These are phyloP conservation scores for Niveomyces coronatus DNA, from an alignment of 2,329 filamentous ascomycete genomes.

Conservation along the genomic window DNA sequence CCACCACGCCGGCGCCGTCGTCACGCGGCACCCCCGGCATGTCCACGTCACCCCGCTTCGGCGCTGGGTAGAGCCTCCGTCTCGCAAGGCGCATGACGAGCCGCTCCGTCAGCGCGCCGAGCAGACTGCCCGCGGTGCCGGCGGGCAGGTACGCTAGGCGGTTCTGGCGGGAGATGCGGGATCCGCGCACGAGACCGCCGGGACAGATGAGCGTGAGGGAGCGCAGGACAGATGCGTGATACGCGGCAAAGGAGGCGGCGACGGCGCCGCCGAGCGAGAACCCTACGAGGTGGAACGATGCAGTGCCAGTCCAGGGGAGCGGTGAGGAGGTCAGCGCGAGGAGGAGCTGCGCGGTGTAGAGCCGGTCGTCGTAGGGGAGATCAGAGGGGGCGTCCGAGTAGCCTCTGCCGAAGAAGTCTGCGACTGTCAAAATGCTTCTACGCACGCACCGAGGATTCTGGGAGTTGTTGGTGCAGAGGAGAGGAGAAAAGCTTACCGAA, in stretches of 20 bases:
- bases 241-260: slow-evolving; percentile 56
- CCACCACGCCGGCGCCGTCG: slow-evolving; percentile 25
- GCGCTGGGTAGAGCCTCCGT: slow-evolving; percentile 35
- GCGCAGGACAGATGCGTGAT: slow-evolving; percentile 54
- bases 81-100: slow-evolving; percentile 44
- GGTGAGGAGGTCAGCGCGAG: slow-evolving; percentile 54
- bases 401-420: slow-evolving; percentile 66
- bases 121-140: no score
- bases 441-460: no score
- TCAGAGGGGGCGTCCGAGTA: slow-evolving; percentile 59
- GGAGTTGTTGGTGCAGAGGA: neutral
- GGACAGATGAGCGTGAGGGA: slow-evolving; percentile 58
- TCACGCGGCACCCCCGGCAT: slow-evolving; percentile 31
- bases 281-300: slow-evolving; percentile 60
- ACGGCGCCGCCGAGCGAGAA: slow-evolving; percentile 76
- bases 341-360: slow-evolving; percentile 57
- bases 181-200: slow-evolving; percentile 54
- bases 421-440: neutral
- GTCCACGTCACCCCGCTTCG: slow-evolving; percentile 24
- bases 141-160: slow-evolving; percentile 49
- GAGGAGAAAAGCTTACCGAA: slow-evolving; percentile 57
- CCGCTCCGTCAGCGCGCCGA: slow-evolving; percentile 51
- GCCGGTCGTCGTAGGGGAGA: slow-evolving; percentile 49
- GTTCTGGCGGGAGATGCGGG: slow-evolving; percentile 50
- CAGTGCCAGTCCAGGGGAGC: slow-evolving; percentile 42